Evolutionary conservation across 2,329 filamentous ascomycete genomes (phyloP).

Genomic region (Calonectria honghensis): DNA sequence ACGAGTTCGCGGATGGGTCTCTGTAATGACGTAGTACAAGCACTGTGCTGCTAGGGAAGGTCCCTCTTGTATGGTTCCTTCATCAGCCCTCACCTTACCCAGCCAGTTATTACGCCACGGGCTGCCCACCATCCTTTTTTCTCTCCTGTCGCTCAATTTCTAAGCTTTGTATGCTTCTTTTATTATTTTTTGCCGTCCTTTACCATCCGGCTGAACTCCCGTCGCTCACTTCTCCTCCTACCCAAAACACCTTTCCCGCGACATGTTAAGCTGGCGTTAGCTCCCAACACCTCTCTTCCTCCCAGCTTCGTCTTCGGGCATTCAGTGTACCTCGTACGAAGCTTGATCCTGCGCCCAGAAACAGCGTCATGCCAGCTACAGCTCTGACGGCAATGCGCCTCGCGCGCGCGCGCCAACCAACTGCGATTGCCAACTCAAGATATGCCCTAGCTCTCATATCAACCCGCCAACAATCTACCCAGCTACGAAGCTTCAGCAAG

Average conservation of each 20-base stretch:
- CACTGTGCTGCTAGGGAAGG: slow-evolving; percentile 21
- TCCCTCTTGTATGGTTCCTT: slow-evolving; percentile 20
- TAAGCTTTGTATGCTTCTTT: slow-evolving; percentile 16
- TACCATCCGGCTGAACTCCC: slow-evolving; percentile 34
- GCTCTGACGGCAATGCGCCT: slow-evolving; percentile 52
- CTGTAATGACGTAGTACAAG: slow-evolving; percentile 38
- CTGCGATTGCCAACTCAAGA: slow-evolving; percentile 41
- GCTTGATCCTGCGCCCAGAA: slow-evolving; percentile 10
- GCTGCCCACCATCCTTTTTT: slow-evolving; percentile 35
- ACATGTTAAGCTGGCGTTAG: slow-evolving; percentile 40
- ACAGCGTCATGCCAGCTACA: slow-evolving; percentile 49
- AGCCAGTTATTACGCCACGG: slow-evolving; percentile 22
- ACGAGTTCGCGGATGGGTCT: neutral
- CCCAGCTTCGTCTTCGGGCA: slow-evolving; percentile 27
- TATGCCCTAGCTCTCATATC: slow-evolving; percentile 39
- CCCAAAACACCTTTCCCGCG: slow-evolving; percentile 24
- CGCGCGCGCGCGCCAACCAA: slow-evolving; percentile 47
- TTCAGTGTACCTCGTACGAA: slow-evolving; percentile 15
- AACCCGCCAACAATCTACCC: slow-evolving; percentile 40
- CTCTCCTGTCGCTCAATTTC: slow-evolving; percentile 14
- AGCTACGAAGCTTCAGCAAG: slow-evolving; percentile 50
- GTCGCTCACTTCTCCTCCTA: slow-evolving; percentile 13
- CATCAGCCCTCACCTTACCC: slow-evolving; percentile 37
- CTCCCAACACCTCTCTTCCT: slow-evolving; percentile 29
- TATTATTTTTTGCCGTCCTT: neutral